phyloP scores from a whole-genome alignment of 352 stramenopile genomes.

The Globisporangium polare region DNA sequence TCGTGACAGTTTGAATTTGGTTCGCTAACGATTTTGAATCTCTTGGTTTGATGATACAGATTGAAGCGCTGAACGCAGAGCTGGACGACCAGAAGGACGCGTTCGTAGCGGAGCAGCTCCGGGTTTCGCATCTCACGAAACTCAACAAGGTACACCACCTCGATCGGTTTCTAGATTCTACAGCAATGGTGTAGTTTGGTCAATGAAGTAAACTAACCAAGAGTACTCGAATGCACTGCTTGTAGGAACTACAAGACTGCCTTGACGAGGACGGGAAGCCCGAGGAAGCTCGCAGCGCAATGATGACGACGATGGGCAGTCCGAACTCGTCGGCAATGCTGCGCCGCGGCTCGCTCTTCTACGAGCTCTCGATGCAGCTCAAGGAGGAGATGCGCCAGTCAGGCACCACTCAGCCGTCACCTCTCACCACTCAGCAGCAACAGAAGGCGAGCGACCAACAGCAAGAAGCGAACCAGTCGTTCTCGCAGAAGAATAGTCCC shows the following conservation, averaged over 20 bases:
- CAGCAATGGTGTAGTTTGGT: not conserved
- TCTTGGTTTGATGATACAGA: constrained; percentile 11
- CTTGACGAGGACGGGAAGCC: constrained; percentile 1
- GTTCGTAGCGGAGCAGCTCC: constrained; percentile 27
- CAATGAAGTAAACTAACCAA: no score
- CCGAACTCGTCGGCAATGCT: constrained; percentile 16
- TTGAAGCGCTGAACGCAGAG: constrained; percentile 22
- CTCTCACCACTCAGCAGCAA: not conserved
- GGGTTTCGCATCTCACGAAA: constrained; percentile 27
- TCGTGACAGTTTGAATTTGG: not conserved
- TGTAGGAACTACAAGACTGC: constrained; percentile 28
- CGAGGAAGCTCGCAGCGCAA: not conserved
- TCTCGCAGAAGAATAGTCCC: not conserved
- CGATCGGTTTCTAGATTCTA: not conserved
- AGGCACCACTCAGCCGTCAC: not conserved
- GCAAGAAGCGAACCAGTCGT: not conserved
- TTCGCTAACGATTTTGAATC: not conserved
- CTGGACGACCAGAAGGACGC: constrained; percentile 37
- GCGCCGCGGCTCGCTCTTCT: constrained; percentile 38
- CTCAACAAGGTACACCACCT: constrained; percentile 22
- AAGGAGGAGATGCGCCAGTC: constrained; percentile 19
- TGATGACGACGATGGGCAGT: not conserved
- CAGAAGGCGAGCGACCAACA: not conserved
- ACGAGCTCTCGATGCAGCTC: constrained; percentile 37
- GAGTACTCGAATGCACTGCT: no score